A percentile compares a stretch with the other conserved stretches of the same genome.
phyloP scores from a whole-genome alignment of 495 filamentous ascomycete species.

The Podospora fimiseda region DNA sequence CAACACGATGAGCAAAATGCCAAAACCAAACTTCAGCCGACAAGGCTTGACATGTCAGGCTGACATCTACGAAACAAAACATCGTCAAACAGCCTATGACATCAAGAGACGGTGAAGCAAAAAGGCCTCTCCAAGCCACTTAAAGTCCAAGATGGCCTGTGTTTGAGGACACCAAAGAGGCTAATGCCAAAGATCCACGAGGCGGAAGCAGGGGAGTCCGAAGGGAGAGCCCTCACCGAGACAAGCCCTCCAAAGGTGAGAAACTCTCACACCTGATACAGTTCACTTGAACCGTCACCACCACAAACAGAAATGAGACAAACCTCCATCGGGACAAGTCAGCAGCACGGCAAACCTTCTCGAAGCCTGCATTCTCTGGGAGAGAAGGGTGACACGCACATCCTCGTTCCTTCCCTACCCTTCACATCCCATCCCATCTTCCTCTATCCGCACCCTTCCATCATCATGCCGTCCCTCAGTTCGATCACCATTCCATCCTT shows the following conservation, averaged over 20 bases:
- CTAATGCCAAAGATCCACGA: not conserved
- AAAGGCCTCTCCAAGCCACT: not conserved
- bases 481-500: not conserved
- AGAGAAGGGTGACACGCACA: not conserved
- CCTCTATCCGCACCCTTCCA: not conserved
- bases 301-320: not conserved
- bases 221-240: not conserved
- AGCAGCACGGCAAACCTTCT: too few relatives aligned
- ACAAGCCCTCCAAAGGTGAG: not conserved
- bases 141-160: not conserved
- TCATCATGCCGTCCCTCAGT: not conserved
- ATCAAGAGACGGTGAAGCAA: not conserved
- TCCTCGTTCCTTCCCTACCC: too few relatives aligned
- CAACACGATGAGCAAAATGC: not conserved
- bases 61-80: not conserved
- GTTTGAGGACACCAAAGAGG: slow-evolving; percentile 5
- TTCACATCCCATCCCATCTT: slow-evolving; percentile 5
- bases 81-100: not conserved
- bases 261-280: not conserved
- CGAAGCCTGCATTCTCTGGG: not conserved
- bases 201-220: not conserved
- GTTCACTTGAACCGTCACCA: not conserved
- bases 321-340: not conserved
- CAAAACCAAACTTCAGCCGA: not conserved
- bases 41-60: too few relatives aligned